Percentiles rank a stretch among this genome's conserved stretches.
These are phyloP conservation scores for Pelagophyceae sp. DNA, from an alignment of 352 stramenopile genomes.

Conservation along the genomic window DNA sequence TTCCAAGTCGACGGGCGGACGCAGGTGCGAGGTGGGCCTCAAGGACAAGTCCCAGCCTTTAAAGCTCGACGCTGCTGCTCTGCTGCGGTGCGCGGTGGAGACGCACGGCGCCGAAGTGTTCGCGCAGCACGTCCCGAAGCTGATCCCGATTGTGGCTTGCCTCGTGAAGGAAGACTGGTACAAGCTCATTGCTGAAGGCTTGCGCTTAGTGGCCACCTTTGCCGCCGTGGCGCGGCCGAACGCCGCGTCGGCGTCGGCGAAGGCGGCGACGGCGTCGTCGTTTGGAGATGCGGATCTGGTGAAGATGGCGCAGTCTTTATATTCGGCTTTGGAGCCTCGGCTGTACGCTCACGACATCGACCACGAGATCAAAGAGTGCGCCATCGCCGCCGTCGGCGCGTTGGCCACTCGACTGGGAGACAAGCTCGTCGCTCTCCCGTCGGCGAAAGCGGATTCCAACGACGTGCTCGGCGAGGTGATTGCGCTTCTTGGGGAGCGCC, in stretches of 20 bases:
- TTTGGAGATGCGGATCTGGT: slow-evolving; percentile 4
- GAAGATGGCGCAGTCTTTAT: slow-evolving; percentile 64
- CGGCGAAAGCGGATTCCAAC: background rate
- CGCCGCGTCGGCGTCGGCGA: slow-evolving; percentile 35
- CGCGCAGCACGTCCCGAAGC: slow-evolving; percentile 53
- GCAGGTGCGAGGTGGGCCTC: slow-evolving; percentile 27
- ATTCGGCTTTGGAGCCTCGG: slow-evolving; percentile 80
- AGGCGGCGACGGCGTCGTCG: background rate
- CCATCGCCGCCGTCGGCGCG: slow-evolving; percentile 76
- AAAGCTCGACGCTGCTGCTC: slow-evolving; percentile 85
- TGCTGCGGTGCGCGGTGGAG: slow-evolving; percentile 81
- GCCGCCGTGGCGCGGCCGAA: slow-evolving; percentile 63
- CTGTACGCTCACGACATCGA: slow-evolving; percentile 92
- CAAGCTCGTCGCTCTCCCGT: slow-evolving; percentile 29
- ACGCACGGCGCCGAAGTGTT: slow-evolving; percentile 67
- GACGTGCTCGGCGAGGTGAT: slow-evolving; percentile 70
- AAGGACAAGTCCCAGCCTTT: slow-evolving; percentile 70
- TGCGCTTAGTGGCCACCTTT: slow-evolving; percentile 80
- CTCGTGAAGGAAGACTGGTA: slow-evolving; percentile 93
- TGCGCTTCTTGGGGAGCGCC: slow-evolving; percentile 80
- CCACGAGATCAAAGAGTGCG: slow-evolving; percentile 97
- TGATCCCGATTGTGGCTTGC: slow-evolving; percentile 73
- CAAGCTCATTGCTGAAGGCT: slow-evolving; percentile 89
- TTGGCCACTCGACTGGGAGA: slow-evolving; percentile 65
- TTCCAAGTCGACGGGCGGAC: too few relatives aligned